These are phyloP conservation scores for Naganishia friedmannii DNA, from an alignment of 768 basidiomycete species.

Conservation along the genomic window DNA sequence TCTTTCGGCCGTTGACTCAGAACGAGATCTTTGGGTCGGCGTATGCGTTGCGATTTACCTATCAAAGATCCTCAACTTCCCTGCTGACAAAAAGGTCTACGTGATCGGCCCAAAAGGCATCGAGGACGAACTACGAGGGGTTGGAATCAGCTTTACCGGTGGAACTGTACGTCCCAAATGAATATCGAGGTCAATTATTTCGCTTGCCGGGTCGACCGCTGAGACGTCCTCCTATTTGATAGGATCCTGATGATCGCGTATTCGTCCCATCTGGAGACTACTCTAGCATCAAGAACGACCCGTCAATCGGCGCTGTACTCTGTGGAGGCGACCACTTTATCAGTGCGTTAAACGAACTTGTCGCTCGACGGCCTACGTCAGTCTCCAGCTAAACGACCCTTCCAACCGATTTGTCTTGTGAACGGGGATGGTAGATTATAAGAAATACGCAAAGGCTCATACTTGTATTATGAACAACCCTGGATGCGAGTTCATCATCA, in stretches of 20 bases:
- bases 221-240: constrained; percentile 14
- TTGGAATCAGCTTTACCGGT: constrained; percentile 75
- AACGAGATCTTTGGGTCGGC: constrained; percentile 97
- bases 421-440: constrained; percentile 61
- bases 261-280: constrained; percentile 71
- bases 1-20: constrained; percentile 53
- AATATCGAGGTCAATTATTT: not conserved
- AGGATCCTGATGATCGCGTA: constrained; percentile 83
- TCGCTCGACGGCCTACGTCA: not conserved
- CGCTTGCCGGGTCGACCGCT: not conserved
- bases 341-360: constrained; percentile 51
- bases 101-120: constrained; percentile 88
- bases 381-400: not conserved
- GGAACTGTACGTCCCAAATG: constrained; percentile 66
- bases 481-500: constrained; percentile 77
- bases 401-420: not conserved
- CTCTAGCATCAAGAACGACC: constrained; percentile 60
- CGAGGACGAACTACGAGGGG: constrained; percentile 83
- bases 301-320: constrained; percentile 83
- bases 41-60: constrained; percentile 77
- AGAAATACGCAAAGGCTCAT: constrained; percentile 88
- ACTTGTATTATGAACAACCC: constrained; percentile 77
- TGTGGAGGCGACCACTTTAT: constrained; percentile 82
- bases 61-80: constrained; percentile 81
- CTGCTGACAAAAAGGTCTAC: constrained; percentile 88